Percentiles rank a stretch among this genome's conserved stretches.
Conservation (phyloP, 805 yeast genomes). For the Cyberlindnera euphorbiae region DNA sequence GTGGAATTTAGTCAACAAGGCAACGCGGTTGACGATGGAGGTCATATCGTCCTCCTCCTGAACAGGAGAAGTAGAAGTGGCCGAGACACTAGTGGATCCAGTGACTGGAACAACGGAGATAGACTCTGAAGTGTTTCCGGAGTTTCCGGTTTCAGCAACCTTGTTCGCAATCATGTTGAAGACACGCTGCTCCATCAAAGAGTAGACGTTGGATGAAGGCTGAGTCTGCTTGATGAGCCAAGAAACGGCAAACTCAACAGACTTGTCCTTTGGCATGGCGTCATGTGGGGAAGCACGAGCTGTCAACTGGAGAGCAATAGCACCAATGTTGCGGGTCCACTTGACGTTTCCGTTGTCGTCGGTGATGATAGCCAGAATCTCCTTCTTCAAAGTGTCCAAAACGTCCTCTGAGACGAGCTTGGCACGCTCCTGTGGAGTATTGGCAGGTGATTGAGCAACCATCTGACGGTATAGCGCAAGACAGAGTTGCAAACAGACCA, state of each 20-base stretch:
- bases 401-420: slow-evolving; percentile 32
- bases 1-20: slow-evolving; percentile 58
- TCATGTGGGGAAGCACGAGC: slow-evolving; percentile 33
- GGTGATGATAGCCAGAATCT: slow-evolving; percentile 71
- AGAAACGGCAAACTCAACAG: slow-evolving; percentile 52
- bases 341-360: slow-evolving; percentile 84
- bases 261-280: slow-evolving; percentile 13
- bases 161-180: slow-evolving; percentile 43
- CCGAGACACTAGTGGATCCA: too few relatives aligned
- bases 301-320: slow-evolving; percentile 65
- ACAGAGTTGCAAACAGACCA: slow-evolving; percentile 76
- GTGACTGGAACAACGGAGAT: slow-evolving; percentile 10
- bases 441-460: slow-evolving; percentile 29
- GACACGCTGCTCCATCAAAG: slow-evolving; percentile 64
- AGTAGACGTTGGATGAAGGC: slow-evolving; percentile 73
- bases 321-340: slow-evolving; percentile 80
- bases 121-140: slow-evolving; percentile 9
- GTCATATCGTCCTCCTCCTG: slow-evolving; percentile 42
- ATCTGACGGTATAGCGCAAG: slow-evolving; percentile 68
- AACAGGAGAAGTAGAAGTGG: slow-evolving; percentile 13
- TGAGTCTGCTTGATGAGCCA: slow-evolving; percentile 87
- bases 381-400: slow-evolving; percentile 52
- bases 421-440: slow-evolving; percentile 22
- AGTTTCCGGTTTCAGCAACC: slow-evolving; percentile 29
- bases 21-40: slow-evolving; percentile 55